Conservation (phyloP, 257 asterid genomes). For the Leptodermis oblonga region DNA sequence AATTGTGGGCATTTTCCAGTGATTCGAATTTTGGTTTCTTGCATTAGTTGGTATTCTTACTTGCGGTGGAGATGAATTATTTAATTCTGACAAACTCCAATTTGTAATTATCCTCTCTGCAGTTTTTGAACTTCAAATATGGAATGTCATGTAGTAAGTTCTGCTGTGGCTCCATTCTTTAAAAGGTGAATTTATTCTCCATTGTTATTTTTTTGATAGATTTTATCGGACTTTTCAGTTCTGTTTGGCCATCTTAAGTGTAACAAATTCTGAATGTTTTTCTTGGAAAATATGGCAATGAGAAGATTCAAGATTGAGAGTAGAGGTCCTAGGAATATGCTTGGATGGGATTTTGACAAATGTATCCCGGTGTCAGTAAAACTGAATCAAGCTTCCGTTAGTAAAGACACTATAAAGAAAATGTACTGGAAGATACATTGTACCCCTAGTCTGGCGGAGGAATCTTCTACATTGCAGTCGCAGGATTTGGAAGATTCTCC, state of each 20-base stretch:
- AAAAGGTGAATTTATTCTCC: conserved; percentile 29
- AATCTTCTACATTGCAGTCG: conserved; percentile 40
- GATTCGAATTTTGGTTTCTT: neutral
- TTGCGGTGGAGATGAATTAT: neutral
- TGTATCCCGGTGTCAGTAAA: conserved; percentile 19
- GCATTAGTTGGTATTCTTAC: neutral
- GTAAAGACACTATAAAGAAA: conserved; percentile 18
- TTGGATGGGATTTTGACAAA: conserved; percentile 23
- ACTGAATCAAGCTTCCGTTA: conserved; percentile 24
- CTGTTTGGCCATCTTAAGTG: conserved; percentile 16
- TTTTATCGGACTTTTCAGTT: neutral
- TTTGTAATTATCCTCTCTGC: neutral
- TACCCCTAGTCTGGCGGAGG: conserved; percentile 45
- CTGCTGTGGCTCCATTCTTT: conserved; percentile 30
- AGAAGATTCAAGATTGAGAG: conserved; percentile 32
- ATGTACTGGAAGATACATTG: conserved; percentile 38
- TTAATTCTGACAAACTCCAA: neutral
- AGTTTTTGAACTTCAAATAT: conserved; percentile 29
- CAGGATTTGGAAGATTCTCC: conserved; percentile 17
- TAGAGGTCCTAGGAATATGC: conserved; percentile 23
- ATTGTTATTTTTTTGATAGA: too few species aligned
- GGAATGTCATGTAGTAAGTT: conserved; percentile 41
- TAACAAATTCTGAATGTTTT: conserved; percentile 5
- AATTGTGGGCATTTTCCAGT: neutral
- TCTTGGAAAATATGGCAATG: conserved; percentile 16